These are phyloP conservation scores for Elongisporangium senticosum DNA, from an alignment of 352 stramenopile genomes.

Conservation along the genomic window DNA sequence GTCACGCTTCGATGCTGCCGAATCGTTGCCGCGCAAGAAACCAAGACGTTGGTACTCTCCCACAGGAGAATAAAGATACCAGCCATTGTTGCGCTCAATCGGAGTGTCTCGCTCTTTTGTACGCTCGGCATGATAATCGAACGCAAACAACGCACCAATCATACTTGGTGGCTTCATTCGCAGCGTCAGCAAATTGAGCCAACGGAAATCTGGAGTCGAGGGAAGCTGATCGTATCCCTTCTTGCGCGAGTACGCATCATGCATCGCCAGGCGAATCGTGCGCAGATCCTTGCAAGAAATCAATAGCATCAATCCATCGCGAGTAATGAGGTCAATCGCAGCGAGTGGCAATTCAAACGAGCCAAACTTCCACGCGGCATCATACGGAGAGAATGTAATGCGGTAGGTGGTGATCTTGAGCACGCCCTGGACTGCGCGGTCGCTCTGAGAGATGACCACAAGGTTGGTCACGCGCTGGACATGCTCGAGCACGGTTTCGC, in stretches of 20 bases:
- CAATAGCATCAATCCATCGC: constrained; percentile 74
- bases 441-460: constrained; percentile 77
- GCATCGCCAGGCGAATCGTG: constrained; percentile 76
- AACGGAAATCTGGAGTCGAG: constrained; percentile 69
- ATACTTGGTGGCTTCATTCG: constrained; percentile 78
- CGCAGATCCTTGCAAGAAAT: constrained; percentile 80
- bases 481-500: constrained; percentile 69
- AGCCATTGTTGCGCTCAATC: constrained; percentile 65
- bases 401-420: constrained; percentile 82
- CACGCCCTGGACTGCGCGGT: constrained; percentile 79
- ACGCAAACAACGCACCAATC: constrained; percentile 70
- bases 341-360: constrained; percentile 81
- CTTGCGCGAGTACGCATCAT: constrained; percentile 81
- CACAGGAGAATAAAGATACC: constrained; percentile 78
- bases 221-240: constrained; percentile 75
- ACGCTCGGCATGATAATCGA: constrained; percentile 78
- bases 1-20: neutral
- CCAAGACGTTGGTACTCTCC: constrained; percentile 80
- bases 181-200: constrained; percentile 71
- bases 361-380: constrained; percentile 79
- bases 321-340: constrained; percentile 70
- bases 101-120: constrained; percentile 26
- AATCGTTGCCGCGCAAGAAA: constrained; percentile 40
- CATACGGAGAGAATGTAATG: constrained; percentile 80
- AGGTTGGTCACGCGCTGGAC: constrained; percentile 84